Evolutionary conservation across 176 grass and related monocot genomes (phyloP).

Genomic region (Juncus inflexus): DNA sequence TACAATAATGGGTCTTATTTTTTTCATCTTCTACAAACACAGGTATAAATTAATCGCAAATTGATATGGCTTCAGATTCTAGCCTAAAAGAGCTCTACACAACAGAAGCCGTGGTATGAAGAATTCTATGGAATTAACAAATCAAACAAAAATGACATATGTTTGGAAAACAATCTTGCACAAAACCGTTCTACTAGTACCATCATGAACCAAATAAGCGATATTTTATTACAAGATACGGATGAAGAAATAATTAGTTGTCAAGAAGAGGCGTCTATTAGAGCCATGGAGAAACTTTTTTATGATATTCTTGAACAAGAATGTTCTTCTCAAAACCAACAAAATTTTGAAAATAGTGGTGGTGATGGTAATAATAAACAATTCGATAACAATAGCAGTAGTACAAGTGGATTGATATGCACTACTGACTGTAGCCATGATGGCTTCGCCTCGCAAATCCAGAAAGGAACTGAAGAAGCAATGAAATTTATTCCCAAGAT

Average conservation of each 20-base stretch:
- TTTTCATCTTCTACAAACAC: no score
- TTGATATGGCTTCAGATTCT: no score
- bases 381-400: not conserved
- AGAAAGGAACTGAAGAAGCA: constrained; percentile 40
- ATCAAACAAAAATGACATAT: no score
- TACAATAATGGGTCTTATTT: no score
- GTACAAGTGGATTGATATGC: not conserved
- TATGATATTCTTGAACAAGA: constrained; percentile 30
- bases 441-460: constrained; percentile 10
- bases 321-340: not conserved
- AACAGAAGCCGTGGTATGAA: no score
- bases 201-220: constrained; percentile 40
- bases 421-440: not conserved
- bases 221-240: constrained; percentile 46
- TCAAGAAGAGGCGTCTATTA: constrained; percentile 26
- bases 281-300: constrained; percentile 37
- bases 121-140: no score
- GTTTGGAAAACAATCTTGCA: no score
- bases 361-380: not conserved
- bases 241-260: constrained; percentile 37
- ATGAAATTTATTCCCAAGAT: constrained; percentile 40
- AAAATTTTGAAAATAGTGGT: not conserved
- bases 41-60: no score
- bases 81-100: no score
- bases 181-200: constrained; percentile 16